These are phyloP conservation scores for Russula brevipes DNA, from an alignment of 768 basidiomycete species.

Conservation along the genomic window DNA sequence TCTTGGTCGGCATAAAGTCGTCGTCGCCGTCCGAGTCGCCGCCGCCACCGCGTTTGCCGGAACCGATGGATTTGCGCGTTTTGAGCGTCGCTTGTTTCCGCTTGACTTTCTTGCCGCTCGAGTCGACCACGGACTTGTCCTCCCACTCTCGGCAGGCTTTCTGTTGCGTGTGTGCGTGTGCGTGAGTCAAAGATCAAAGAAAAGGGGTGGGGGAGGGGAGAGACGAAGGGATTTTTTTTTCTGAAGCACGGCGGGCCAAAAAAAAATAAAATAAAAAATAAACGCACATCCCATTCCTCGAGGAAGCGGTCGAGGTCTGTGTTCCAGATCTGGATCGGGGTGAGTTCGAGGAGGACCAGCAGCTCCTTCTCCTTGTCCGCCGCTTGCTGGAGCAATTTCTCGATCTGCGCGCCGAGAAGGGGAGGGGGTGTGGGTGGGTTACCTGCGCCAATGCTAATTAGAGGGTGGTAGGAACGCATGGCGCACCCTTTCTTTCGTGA, in stretches of 20 bases:
- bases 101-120: constrained; percentile 49
- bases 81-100: constrained; percentile 53
- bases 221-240: too few species aligned
- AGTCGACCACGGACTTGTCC: constrained; percentile 42
- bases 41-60: constrained; percentile 35
- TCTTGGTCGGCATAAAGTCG: constrained; percentile 48
- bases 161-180: constrained; percentile 31
- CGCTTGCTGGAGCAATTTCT: constrained; percentile 74
- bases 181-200: too few species aligned
- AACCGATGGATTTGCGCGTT: constrained; percentile 46
- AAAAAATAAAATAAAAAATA: too few species aligned
- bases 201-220: neutral
- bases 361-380: constrained; percentile 80
- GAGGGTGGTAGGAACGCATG: too few species aligned
- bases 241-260: too few species aligned
- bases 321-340: constrained; percentile 85
- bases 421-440: neutral
- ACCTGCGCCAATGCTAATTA: too few species aligned
- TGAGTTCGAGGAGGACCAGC: constrained; percentile 65
- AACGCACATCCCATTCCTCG: constrained; percentile 75
- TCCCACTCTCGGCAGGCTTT: constrained; percentile 41
- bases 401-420: constrained; percentile 54
- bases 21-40: constrained; percentile 43
- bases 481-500: constrained; percentile 86
- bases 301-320: constrained; percentile 81